These are phyloP conservation scores for Arxiozyma slooffiae DNA, from an alignment of 1,139 yeast species.

Conservation along the genomic window DNA sequence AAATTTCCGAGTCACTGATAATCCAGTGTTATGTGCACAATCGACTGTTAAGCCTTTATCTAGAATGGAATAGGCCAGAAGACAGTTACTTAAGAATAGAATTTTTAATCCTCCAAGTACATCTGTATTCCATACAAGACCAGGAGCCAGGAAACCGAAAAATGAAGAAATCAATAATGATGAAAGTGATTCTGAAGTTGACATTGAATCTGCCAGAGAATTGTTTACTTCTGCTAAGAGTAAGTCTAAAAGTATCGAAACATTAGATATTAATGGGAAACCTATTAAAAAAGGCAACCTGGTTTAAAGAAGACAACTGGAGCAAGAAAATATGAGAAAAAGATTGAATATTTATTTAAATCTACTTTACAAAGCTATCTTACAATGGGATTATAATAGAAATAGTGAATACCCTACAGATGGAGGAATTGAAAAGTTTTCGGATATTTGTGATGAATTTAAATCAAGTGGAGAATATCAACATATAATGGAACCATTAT, in stretches of 20 bases:
- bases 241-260: constrained; percentile 26
- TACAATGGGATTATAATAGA: constrained; percentile 69
- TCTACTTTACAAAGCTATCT: constrained; percentile 59
- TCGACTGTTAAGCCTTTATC: constrained; percentile 36
- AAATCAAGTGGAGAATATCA: constrained; percentile 53
- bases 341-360: constrained; percentile 70
- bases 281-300: constrained; percentile 18
- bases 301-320: constrained; percentile 42
- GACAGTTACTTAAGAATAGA: constrained; percentile 28
- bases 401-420: constrained; percentile 51
- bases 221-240: constrained; percentile 29
- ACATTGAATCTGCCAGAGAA: constrained; percentile 30
- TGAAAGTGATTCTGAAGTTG: constrained; percentile 31
- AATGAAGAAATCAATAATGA: constrained; percentile 28
- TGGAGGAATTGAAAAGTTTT: constrained; percentile 32
- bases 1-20: constrained; percentile 28
- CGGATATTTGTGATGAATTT: constrained; percentile 38
- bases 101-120: constrained; percentile 60
- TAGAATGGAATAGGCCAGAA: constrained; percentile 32
- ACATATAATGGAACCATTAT: constrained; percentile 61
- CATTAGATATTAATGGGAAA: constrained; percentile 29
- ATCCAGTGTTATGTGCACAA: constrained; percentile 34
- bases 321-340: constrained; percentile 69
- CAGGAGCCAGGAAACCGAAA: constrained; percentile 4
- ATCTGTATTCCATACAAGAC: constrained; percentile 58